phyloP scores from a whole-genome alignment of 176 grass and related monocot genomes.

The bread wheat (Triticum aestivum) region DNA sequence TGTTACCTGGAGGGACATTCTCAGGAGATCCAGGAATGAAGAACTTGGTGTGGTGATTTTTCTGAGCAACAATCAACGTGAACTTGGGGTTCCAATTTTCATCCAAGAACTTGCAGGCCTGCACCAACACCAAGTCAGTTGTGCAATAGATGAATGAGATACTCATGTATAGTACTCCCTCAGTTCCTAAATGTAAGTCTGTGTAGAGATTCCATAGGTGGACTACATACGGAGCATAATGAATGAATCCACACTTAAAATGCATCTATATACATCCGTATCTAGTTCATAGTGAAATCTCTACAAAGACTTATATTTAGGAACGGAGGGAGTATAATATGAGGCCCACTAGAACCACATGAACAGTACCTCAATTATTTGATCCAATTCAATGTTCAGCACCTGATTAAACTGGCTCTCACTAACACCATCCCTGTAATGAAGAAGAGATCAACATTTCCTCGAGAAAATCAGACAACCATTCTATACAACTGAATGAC shows the following conservation, averaged over 20 bases:
- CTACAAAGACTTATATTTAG: too few species aligned
- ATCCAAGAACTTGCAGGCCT: constrained; percentile 89
- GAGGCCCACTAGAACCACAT: background rate
- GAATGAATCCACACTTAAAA: too few species aligned
- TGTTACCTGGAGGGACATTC: constrained; percentile 82
- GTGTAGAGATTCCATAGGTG: too few species aligned
- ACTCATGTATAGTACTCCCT: background rate
- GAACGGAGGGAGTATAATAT: background rate
- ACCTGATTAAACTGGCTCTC: constrained; percentile 91
- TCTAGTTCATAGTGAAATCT: too few species aligned
- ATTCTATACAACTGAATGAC: background rate
- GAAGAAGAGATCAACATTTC: background rate
- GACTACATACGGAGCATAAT: too few species aligned
- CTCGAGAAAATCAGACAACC: too few species aligned
- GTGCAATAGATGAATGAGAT: background rate
- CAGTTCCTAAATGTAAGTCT: too few species aligned
- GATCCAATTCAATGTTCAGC: constrained; percentile 83
- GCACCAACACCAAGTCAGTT: background rate
- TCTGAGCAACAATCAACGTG: constrained; percentile 85
- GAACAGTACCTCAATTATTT: constrained; percentile 80
- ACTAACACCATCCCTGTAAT: constrained; percentile 76
- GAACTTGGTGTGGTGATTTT: constrained; percentile 92
- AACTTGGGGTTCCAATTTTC: constrained; percentile 76
- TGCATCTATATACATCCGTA: too few species aligned
- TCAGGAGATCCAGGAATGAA: constrained; percentile 55